Evolutionary conservation across 768 basidiomycete species (phyloP).

Genomic region (Phanerodontia chrysosporium): DNA sequence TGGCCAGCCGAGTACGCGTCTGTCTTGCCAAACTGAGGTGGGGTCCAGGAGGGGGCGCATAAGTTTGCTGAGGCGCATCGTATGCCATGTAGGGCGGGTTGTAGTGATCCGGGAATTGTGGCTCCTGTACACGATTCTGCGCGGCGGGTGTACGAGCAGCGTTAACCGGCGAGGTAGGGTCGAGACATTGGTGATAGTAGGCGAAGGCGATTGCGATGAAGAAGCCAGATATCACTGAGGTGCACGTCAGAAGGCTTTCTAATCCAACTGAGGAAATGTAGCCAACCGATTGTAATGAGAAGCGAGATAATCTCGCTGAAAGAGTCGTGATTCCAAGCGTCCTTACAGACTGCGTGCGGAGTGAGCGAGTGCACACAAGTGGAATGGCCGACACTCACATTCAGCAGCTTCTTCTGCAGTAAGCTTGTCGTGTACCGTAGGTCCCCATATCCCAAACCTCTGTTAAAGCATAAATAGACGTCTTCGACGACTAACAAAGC

Average conservation of each 20-base stretch:
- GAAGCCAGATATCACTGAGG: slow-evolving; percentile 50
- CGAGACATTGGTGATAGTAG: slow-evolving; percentile 72
- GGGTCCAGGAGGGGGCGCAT: slow-evolving; percentile 26
- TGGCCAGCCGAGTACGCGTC: slow-evolving; percentile 36
- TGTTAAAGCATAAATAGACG: slow-evolving; percentile 10
- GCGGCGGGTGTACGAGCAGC: slow-evolving; percentile 38
- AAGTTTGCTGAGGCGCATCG: slow-evolving; percentile 30
- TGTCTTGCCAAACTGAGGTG: slow-evolving; percentile 16
- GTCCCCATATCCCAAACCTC: slow-evolving; percentile 28
- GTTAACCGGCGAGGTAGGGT: slow-evolving; percentile 59
- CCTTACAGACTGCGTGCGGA: slow-evolving; percentile 51
- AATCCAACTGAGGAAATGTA: background rate
- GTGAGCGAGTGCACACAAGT: background rate
- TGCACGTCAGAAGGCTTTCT: background rate
- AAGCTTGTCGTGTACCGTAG: slow-evolving; percentile 17
- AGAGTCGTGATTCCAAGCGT: slow-evolving; percentile 58
- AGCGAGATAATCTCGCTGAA: slow-evolving; percentile 66
- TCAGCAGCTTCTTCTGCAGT: slow-evolving; percentile 33
- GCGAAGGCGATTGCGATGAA: slow-evolving; percentile 65
- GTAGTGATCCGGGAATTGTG: slow-evolving; percentile 47
- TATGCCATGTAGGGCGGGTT: slow-evolving; percentile 49
- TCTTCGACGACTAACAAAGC: background rate
- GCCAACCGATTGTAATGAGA: slow-evolving; percentile 50
- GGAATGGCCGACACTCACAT: slow-evolving; percentile 37
- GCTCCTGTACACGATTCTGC: slow-evolving; percentile 11